phyloP scores from a whole-genome alignment of 2,329 filamentous ascomycete genomes.

The Ascochyta viciae-villosae region DNA sequence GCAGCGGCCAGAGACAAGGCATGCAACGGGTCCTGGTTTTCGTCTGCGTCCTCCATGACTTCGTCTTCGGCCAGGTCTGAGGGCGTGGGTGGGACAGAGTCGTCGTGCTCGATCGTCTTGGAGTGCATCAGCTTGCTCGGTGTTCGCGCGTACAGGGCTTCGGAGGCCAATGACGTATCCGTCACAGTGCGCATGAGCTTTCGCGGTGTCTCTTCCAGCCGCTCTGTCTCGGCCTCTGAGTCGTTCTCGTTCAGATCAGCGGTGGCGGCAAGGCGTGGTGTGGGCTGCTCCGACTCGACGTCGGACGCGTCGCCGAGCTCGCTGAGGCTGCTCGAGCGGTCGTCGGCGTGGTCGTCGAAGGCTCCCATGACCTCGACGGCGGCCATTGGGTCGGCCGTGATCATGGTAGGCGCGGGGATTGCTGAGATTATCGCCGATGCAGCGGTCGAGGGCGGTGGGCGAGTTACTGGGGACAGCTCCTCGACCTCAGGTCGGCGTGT shows the following conservation, averaged over 20 bases:
- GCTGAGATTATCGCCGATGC: conserved; percentile 35
- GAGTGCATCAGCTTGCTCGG: conserved; percentile 49
- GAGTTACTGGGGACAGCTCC: conserved; percentile 21
- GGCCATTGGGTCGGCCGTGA: conserved; percentile 23
- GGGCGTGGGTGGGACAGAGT: conserved; percentile 40
- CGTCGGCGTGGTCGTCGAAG: conserved; percentile 61
- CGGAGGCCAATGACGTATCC: conserved; percentile 44
- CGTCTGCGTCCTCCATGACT: conserved; percentile 21
- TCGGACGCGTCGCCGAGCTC: conserved; percentile 85
- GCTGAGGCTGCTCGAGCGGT: conserved; percentile 85
- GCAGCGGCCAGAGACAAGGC: conserved; percentile 42
- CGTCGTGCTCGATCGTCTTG: conserved; percentile 41
- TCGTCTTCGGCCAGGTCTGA: conserved; percentile 27
- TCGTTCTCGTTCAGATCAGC: conserved; percentile 62
- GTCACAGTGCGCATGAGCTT: conserved; percentile 56
- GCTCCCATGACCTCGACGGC: conserved; percentile 20
- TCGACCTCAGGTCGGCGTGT: conserved; percentile 42
- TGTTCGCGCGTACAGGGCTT: conserved; percentile 42
- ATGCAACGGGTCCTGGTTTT: conserved; percentile 36
- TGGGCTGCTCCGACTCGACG: conserved; percentile 53
- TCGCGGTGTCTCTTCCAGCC: conserved; percentile 86
- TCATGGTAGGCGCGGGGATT: conserved; percentile 30
- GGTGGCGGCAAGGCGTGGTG: conserved; percentile 31
- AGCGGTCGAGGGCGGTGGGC: conserved; percentile 19
- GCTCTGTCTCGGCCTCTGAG: conserved; percentile 92